Conservation (phyloP, 129 eudicot species). For the Tagetes erecta region DNA sequence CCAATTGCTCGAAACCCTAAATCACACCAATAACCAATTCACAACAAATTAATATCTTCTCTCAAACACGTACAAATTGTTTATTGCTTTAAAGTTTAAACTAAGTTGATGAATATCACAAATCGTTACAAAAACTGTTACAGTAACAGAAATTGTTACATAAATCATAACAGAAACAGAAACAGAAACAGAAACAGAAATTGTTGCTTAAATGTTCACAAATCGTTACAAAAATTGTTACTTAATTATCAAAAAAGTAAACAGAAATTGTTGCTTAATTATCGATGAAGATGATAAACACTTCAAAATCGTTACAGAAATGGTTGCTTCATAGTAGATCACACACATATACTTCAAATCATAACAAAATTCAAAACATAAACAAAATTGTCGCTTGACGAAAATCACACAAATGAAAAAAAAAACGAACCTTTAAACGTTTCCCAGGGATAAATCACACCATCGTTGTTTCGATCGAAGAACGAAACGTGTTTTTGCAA, state of each 20-base stretch:
- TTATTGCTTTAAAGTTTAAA: not conserved
- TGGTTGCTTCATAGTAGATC: not conserved
- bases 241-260: not conserved
- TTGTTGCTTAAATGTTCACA: not conserved
- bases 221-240: not conserved
- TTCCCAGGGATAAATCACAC: slow-evolving; percentile 73
- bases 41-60: not conserved
- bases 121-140: not conserved
- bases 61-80: not conserved
- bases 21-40: not conserved
- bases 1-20: slow-evolving; percentile 88
- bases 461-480: slow-evolving; percentile 78
- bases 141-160: no score
- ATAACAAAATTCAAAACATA: not conserved
- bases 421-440: slow-evolving; percentile 58
- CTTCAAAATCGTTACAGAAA: not conserved
- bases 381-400: no score
- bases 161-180: not conserved
- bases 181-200: not conserved
- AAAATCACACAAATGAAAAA: no score
- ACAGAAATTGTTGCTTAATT: not conserved
- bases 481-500: slow-evolving; percentile 66
- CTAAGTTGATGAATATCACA: not conserved
- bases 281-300: not conserved
- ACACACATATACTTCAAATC: not conserved